Evolutionary conservation across 768 basidiomycete species (phyloP).

Genomic region (Tulasnella sp.): DNA sequence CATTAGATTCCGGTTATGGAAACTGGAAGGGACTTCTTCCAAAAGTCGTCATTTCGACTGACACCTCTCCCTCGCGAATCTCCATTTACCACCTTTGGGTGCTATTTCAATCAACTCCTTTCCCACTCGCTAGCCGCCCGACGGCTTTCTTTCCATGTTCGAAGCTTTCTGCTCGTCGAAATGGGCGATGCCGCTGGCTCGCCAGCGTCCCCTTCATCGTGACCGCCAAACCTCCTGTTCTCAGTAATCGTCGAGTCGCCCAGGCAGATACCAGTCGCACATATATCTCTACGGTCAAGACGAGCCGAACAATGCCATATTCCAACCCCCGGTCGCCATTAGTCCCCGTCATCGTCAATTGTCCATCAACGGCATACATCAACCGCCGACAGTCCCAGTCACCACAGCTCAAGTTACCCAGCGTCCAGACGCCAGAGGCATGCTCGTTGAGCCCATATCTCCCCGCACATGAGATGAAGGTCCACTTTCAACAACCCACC

Average conservation of each 20-base stretch:
- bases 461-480: too few relatives aligned
- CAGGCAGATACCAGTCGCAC: not conserved
- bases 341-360: too few relatives aligned
- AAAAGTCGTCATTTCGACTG: not conserved
- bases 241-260: not conserved
- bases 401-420: too few relatives aligned
- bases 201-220: not conserved
- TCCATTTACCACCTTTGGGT: not conserved
- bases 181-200: not conserved
- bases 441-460: too few relatives aligned
- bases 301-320: too few relatives aligned
- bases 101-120: not conserved
- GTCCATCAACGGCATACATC: too few relatives aligned
- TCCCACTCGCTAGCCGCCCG: not conserved
- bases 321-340: too few relatives aligned
- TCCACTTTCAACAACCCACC: too few relatives aligned
- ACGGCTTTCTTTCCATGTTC: not conserved
- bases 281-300: too few relatives aligned
- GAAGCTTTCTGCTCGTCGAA: not conserved
- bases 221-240: not conserved
- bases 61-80: not conserved
- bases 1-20: not conserved
- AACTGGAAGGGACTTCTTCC: not conserved
- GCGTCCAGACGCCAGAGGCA: too few relatives aligned
- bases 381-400: too few relatives aligned